Evolutionary conservation across 164 flowering plant species (phyloP), one percentile per base, ranked within the genome.

Genomic region (Annona cherimola): DNA sequence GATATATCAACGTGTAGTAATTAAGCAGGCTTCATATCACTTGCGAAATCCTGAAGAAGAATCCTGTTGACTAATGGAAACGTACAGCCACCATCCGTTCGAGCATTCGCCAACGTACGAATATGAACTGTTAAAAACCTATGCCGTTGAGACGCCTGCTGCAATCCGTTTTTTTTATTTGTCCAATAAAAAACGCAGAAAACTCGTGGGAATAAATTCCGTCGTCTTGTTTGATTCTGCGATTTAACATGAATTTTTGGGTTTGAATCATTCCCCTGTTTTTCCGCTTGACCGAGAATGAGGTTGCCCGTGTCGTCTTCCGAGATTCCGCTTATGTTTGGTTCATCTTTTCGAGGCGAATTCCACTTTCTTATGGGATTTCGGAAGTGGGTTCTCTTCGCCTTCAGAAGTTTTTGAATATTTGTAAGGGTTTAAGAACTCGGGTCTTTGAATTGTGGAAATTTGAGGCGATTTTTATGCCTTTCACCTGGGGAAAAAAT

Each of bases 201-300:
- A 26, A 26, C 35, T 26, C 0, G 35, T 26, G 35, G 35, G 14
- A 50, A 50, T 9, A 50, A 5, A 5, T 50, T 50, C 18, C 57
- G 14, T 9, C 57, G 9, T 50, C 14, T 12, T 62, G 12, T 4
- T 14, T 14, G 11, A 35, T 20, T 63, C 42, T 11, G 42, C 50
- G 8, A 71, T 35, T 26, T 63, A 45, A 11, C 8, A 43, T 44
- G 45, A 26, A 66, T 43, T 20, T 20, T 19, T 41, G 7, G 26
- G 19, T 62, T 45, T 63, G 73, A 71, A 71, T 63, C 42, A 2
- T 45, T 44, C 67, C 26, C 14, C 43, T 20, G 44, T 64, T 41
- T 2, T 35, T 26, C 45, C 4, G 14, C 63, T 19, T 63, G 41
- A 46, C 75, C 70, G 67, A 66, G 67, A 42, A 41, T 46, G 59